Base-by-base conservation (phyloP, 805 yeast genomes). In the Millerozyma miso region DNA sequence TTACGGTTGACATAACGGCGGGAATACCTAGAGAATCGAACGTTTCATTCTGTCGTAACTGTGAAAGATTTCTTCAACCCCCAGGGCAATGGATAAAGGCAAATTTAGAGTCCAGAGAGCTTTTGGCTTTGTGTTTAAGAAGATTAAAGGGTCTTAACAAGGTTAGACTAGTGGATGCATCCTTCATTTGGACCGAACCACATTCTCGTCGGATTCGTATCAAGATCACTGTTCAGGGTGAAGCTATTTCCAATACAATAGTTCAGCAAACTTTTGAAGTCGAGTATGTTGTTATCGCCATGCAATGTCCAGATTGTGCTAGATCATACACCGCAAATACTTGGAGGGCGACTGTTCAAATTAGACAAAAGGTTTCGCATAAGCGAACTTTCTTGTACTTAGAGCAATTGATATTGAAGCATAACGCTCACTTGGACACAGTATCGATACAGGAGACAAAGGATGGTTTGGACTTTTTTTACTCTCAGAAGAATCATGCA, bases 291-390 rank as follows among this genome's bases (percentile, higher is more conserved):
- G 99, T 91, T 42, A 74, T 86, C 48, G 95, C 98, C 15, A 87
- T 86, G 86, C 99, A 93, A 73, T 93, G 99, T 74, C 84, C 97
- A 3, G 98, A 91, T 69, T 93, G 99, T 80, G 99, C 98, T 42
- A 90, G 88, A 65, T 85, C 97, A 1, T 93, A 85, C 59, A 93
- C 99, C 26, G 85, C 95, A 19, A 88, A 93, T 65, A 95, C 98
- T 3, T 93, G 99, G 99, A 85, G 93, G 66, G 97, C 99, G 26
- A 81, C 91, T 20, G 96, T 95, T 31, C 99, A 93, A 71, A 85
- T 95, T 55, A 84, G 99, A 71, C 99, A 93, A 68, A 93, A 95
- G 63, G 99, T 93, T 31, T 80, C 88, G 14, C 99, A 93, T 67
- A 93, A 93, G 71, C 84, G 97, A 76, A 93, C 99, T 6, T 91